These are phyloP conservation scores for Dalechampia spathulata DNA, from an alignment of 441 rosid species.

Conservation along the genomic window DNA sequence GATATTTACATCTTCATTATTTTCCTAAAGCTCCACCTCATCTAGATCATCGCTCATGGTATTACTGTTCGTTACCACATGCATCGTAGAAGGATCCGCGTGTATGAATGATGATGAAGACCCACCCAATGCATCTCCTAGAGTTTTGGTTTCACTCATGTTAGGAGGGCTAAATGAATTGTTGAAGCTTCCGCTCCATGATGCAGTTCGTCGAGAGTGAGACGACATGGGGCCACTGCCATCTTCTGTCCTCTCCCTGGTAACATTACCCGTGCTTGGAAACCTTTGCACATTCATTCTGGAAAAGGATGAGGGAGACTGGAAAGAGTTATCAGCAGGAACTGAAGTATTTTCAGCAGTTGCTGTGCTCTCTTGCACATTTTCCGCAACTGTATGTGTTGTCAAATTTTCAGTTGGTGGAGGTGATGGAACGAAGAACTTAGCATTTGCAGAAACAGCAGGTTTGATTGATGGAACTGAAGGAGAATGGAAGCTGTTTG, in stretches of 20 bases:
- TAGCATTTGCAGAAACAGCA: constrained; percentile 57
- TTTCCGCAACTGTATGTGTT: constrained; percentile 49
- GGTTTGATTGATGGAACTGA: constrained; percentile 61
- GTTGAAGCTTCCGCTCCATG: constrained; percentile 80
- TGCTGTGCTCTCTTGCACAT: constrained; percentile 33
- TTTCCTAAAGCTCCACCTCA: constrained; percentile 70
- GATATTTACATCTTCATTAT: constrained; percentile 44
- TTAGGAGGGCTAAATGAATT: constrained; percentile 30
- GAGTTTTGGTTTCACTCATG: constrained; percentile 22
- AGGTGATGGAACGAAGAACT: constrained; percentile 76
- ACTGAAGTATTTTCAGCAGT: constrained; percentile 35
- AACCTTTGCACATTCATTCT: constrained; percentile 46
- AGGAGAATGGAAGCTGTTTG: constrained; percentile 64
- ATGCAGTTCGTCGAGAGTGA: constrained; percentile 67
- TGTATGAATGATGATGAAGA: constrained; percentile 34
- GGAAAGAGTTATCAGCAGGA: constrained; percentile 34
- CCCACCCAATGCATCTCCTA: constrained; percentile 32
- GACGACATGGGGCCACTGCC: constrained; percentile 25
- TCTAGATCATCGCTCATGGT: constrained; percentile 76
- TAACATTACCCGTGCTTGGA: constrained; percentile 72
- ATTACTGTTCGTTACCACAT: constrained; percentile 30
- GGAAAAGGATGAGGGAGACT: constrained; percentile 27
- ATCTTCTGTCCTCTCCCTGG: constrained; percentile 21
- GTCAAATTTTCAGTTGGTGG: constrained; percentile 34
- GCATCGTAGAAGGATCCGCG: constrained; percentile 11